Evolutionary conservation across 2,329 filamentous ascomycete species (phyloP).

Genomic region (Penicillium sp.): DNA sequence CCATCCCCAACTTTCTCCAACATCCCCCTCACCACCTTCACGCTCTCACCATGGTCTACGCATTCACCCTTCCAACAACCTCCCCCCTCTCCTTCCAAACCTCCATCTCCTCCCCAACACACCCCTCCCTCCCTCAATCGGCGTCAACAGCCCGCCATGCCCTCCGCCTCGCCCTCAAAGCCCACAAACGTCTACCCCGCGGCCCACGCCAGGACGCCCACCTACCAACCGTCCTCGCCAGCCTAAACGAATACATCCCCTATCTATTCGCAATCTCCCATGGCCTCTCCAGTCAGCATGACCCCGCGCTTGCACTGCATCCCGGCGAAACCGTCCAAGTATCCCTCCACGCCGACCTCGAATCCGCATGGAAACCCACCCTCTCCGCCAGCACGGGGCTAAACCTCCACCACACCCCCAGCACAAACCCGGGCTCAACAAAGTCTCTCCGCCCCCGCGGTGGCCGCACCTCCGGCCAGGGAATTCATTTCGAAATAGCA

Average conservation of each 20-base stretch:
- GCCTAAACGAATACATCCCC: slow-evolving; percentile 76
- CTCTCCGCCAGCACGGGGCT: slow-evolving; percentile 58
- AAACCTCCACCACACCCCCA: not conserved
- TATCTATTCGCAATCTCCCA: slow-evolving; percentile 78
- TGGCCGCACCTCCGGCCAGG: slow-evolving; percentile 67
- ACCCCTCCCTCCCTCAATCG: slow-evolving; percentile 82
- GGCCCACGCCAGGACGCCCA: slow-evolving; percentile 67
- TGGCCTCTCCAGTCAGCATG: slow-evolving; percentile 49
- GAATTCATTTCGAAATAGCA: slow-evolving; percentile 79
- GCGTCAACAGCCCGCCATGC: slow-evolving; percentile 83
- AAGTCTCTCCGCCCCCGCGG: slow-evolving; percentile 54
- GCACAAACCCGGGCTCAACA: slow-evolving; percentile 4
- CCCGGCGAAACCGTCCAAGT: slow-evolving; percentile 67
- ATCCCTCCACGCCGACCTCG: slow-evolving; percentile 66
- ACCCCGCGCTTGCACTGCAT: not conserved
- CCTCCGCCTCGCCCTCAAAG: slow-evolving; percentile 80
- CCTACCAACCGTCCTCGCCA: slow-evolving; percentile 68
- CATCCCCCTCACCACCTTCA: slow-evolving; percentile 6
- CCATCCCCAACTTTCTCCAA: slow-evolving; percentile 16
- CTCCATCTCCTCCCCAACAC: slow-evolving; percentile 75
- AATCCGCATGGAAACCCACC: slow-evolving; percentile 79
- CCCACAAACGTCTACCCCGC: slow-evolving; percentile 81
- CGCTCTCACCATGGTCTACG: slow-evolving; percentile 73
- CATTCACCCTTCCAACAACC: slow-evolving; percentile 85
- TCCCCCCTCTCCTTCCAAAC: slow-evolving; percentile 81